phyloP scores from a whole-genome alignment of 441 rosid species.

The Gossypium aridum region DNA sequence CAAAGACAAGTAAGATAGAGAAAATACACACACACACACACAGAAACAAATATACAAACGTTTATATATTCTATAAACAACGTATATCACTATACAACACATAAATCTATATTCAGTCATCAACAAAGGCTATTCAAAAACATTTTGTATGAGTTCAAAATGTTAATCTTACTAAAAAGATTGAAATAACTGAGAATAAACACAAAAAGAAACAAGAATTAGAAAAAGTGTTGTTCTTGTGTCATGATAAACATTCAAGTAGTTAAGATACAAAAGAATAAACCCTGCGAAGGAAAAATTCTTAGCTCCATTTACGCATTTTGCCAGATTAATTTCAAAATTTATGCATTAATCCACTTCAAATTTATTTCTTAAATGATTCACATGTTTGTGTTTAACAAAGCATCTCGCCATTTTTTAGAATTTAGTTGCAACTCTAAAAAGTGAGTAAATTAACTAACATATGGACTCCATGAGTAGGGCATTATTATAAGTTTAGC shows the following conservation, averaged over 20 bases:
- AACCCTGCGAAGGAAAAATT: background rate
- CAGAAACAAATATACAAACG: slow-evolving; percentile 1
- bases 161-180: background rate
- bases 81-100: background rate
- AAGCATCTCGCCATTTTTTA: background rate
- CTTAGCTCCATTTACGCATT: background rate
- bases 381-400: background rate
- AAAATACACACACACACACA: background rate
- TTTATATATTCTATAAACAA: background rate
- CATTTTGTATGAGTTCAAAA: background rate
- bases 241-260: background rate
- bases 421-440: too few relatives aligned
- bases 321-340: background rate
- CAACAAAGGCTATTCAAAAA: background rate
- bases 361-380: background rate
- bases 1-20: background rate
- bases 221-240: background rate
- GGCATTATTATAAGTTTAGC: too few relatives aligned
- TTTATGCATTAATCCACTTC: background rate
- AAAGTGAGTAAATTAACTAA: too few relatives aligned
- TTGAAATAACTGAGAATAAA: background rate
- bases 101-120: background rate
- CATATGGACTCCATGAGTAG: too few relatives aligned
- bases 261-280: background rate
- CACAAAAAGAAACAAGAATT: background rate